These are phyloP conservation scores for Phaeosphaeriaceae sp. DNA, from an alignment of 2,329 filamentous ascomycete species.

Conservation along the genomic window DNA sequence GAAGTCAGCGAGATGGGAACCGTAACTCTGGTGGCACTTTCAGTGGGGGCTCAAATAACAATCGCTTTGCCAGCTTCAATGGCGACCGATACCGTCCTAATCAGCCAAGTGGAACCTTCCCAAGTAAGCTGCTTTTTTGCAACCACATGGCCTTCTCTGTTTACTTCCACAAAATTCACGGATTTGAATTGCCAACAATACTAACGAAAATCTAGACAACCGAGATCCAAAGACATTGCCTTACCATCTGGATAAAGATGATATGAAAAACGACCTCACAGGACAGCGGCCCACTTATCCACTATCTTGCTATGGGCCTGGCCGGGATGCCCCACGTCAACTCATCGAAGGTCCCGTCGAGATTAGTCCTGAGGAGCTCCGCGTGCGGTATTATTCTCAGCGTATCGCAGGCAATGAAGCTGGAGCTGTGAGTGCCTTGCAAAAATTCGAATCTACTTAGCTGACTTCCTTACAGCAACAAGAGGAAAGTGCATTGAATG, in stretches of 20 bases:
- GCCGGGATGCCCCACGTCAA: constrained; percentile 76
- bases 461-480: constrained; percentile 58
- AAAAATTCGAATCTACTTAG: not conserved
- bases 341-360: constrained; percentile 85
- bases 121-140: constrained; percentile 43
- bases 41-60: constrained; percentile 37
- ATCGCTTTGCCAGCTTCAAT: constrained; percentile 62
- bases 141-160: not conserved
- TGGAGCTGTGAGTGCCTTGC: constrained; percentile 54
- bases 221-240: constrained; percentile 27
- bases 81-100: constrained; percentile 43
- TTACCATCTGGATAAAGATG: constrained; percentile 37
- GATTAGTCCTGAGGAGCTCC: constrained; percentile 87
- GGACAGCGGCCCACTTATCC: constrained; percentile 81
- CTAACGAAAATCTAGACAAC: constrained; percentile 11
- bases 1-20: constrained; percentile 38
- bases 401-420: constrained; percentile 65
- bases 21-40: constrained; percentile 33
- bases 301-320: constrained; percentile 83
- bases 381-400: constrained; percentile 72
- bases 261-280: constrained; percentile 63
- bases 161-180: not conserved
- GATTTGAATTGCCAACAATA: not conserved
- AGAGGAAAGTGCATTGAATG: constrained; percentile 66
- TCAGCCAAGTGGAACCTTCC: constrained; percentile 44